Percentiles rank a stretch among this genome's conserved stretches.
phyloP scores from a whole-genome alignment of 2,329 filamentous ascomycete species.

The Drechslerella dactyloides region DNA sequence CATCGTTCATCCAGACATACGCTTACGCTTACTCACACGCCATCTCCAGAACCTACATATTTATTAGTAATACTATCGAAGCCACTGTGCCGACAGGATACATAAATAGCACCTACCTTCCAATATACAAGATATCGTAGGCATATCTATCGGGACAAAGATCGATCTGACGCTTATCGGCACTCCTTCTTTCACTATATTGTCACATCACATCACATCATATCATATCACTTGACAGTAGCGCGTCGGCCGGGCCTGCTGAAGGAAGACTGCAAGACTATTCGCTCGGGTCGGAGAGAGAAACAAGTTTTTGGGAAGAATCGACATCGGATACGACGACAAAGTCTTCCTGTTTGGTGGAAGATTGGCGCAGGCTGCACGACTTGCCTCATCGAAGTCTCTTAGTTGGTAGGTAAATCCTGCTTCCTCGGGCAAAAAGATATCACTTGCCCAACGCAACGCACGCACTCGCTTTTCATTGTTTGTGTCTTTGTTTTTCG shows the following conservation, averaged over 20 bases:
- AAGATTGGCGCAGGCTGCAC: conserved; percentile 49
- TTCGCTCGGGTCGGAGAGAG: neutral
- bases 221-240: too few relatives aligned
- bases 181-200: too few relatives aligned
- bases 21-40: neutral
- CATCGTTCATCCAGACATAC: conserved; percentile 6
- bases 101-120: too few relatives aligned
- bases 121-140: too few relatives aligned
- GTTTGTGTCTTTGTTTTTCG: neutral
- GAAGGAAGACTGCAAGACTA: too few relatives aligned
- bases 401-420: conserved; percentile 30
- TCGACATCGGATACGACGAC: conserved; percentile 21
- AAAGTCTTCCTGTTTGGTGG: conserved; percentile 45
- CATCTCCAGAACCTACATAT: too few relatives aligned
- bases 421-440: conserved; percentile 34
- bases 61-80: too few relatives aligned
- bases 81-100: too few relatives aligned
- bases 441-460: conserved; percentile 49
- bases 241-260: too few relatives aligned
- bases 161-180: too few relatives aligned
- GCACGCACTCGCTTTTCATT: conserved; percentile 1
- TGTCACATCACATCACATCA: too few relatives aligned
- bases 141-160: too few relatives aligned
- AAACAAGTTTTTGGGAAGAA: conserved; percentile 4
- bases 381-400: conserved; percentile 46